Evolutionary conservation across 352 stramenopile species (phyloP), one percentile per base, ranked within the genome.

Genomic region (Globisporangium ultimum): DNA sequence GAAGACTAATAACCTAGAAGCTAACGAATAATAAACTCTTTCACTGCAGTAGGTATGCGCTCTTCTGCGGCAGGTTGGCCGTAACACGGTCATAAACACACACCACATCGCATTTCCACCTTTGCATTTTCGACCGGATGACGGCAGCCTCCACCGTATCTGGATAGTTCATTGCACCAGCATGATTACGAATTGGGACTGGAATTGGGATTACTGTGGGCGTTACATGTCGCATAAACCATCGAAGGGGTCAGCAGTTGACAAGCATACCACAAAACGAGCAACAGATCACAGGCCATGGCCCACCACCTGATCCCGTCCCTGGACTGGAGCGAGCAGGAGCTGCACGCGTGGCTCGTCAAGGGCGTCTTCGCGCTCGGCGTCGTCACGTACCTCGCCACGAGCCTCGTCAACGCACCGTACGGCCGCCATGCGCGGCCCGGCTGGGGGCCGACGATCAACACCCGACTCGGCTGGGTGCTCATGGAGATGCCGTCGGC

Each of bases 401-500:
- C 76, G 53, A 77, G 60, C 53, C 51, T 81, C 38, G 71, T 91
- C 57, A 85, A 73, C 38, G 81, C 81, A 12, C 81, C 81, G 18
- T 91, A 89, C 56, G 81, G 81, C 0, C 75, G 81, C 13, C 68
- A 88, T 59, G 54, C 67, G 51, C 76, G 77, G 10, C 56, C 68
- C 3, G 77, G 74, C 4, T 91, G 81, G 81, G 81, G 81, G 0
- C 79, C 74, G 24, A 80, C 73, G 6, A 43, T 89, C 24, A 66
- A 77, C 53, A 79, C 70, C 38, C 78, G 76, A 0, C 60, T 89
- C 41, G 81, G 81, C 17, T 91, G 81, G 81, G 60, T 88, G 22
- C 46, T 91, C 51, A 91, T 91, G 81, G 81, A 91, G 67, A 63
- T 71, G 15, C 78, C 78, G 13, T 91, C 81, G 6, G 79, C 73